Conservation (phyloP, 73 alveolate genomes). For the Loxodes magnus region DNA sequence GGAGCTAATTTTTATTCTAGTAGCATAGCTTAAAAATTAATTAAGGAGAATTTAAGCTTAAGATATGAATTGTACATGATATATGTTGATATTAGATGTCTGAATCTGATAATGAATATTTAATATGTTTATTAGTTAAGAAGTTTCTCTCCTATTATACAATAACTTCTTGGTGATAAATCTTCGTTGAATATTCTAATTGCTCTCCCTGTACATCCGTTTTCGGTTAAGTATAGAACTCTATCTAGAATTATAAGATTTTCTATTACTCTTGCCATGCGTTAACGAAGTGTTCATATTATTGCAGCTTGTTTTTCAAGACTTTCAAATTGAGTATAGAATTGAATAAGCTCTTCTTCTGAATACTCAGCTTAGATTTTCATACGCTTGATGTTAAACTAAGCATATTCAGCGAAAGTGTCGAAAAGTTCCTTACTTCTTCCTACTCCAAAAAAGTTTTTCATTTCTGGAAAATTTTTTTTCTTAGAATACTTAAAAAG, state of each 20-base stretch:
- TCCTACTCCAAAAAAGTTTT: constrained; percentile 4
- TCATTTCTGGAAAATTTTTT: not conserved
- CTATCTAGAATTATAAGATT: constrained; percentile 13
- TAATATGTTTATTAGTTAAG: no score
- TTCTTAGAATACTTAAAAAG: not conserved
- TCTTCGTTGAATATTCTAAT: not conserved
- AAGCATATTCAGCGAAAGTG: not conserved
- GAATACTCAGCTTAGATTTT: not conserved
- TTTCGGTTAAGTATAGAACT: not conserved
- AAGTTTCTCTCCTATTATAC: no score
- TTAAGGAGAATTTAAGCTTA: no score
- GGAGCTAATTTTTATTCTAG: no score
- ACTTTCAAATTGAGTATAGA: not conserved
- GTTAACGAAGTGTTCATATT: constrained; percentile 2
- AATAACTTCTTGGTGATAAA: constrained; percentile 8
- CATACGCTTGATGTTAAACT: not conserved
- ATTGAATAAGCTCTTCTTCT: not conserved
- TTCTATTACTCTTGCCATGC: not conserved
- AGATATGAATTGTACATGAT: no score
- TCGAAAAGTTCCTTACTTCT: not conserved
- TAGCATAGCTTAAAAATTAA: no score
- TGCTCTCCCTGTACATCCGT: not conserved
- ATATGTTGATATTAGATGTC: no score
- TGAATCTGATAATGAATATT: no score
- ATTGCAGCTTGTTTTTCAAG: not conserved